Evolutionary conservation across 306 rosid genomes (phyloP), one percentile per base, ranked within the genome.

Genomic region (Styphnolobium japonicum): DNA sequence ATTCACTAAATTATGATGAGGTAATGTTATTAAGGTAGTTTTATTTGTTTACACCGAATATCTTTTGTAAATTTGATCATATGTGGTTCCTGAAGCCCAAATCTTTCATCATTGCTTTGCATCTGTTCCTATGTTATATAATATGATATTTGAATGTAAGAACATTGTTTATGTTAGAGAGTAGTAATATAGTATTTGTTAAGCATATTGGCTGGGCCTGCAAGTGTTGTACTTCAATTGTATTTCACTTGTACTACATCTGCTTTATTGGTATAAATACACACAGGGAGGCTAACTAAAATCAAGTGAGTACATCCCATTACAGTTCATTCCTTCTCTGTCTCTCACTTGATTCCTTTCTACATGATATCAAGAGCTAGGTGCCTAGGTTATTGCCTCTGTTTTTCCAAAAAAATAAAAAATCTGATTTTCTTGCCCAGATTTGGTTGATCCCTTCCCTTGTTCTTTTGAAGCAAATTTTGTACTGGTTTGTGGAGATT

Each of bases 1-100:
- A 94, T 87, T 76, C 91, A 51, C 86, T 89, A 61, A 94, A 92
- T 73, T 91, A 83, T 84, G 95, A 89, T 46, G 98, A 94, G 98
- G 97, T 94, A 94, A 85, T 67, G 22, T 31, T 48, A 15, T 71
- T 31, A 56, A 71, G 12, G 39, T 34, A 37, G 56, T 51, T 72
- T 29, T 49, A 29, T 43, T 79, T 64, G 7, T 70, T 66, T 9
- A 46, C 5, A 18, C 43, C 15, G 56, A 74, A 56, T 64, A 63
- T 64, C 18, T 82, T 57, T 23, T 0, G 46, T 52, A 42, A 52
- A 27, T 71, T 22, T 43, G 43, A 9, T 73, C 48, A 61, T 52
- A 65, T 68, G 72, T 80, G 71, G 63, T 63, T 60, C 63, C 49
- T 3, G 76, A 73, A 73, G 63, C 62, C 45, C 61, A 46, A 36